A percentile compares a stretch with the other conserved stretches of the same genome.
Conservation (phyloP, 495 filamentous ascomycete genomes). For the Margaritispora aquatica region DNA sequence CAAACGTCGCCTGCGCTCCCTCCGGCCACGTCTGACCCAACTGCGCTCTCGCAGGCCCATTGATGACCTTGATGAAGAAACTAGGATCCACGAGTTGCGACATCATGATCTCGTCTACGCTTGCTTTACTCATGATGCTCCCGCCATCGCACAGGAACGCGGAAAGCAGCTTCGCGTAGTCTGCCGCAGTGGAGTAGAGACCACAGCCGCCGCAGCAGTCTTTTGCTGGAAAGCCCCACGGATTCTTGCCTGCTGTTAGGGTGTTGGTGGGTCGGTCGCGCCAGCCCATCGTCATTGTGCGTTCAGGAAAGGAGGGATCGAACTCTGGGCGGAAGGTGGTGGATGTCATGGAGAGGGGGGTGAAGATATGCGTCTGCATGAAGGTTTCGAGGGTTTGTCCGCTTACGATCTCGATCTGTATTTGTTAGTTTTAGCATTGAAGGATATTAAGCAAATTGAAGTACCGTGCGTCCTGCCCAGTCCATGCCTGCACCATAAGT, state of each 20-base stretch:
- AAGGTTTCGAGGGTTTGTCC: slow-evolving; percentile 47
- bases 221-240: slow-evolving; percentile 1
- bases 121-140: slow-evolving; percentile 33
- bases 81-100: slow-evolving; percentile 25
- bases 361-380: slow-evolving; percentile 48
- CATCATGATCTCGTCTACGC: slow-evolving; percentile 40
- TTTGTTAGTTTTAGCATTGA: background rate
- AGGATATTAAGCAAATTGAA: slow-evolving; percentile 11
- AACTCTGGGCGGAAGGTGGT: slow-evolving; percentile 45
- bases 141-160: slow-evolving; percentile 38
- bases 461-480: slow-evolving; percentile 44
- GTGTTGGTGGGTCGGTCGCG: background rate
- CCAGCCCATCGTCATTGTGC: background rate
- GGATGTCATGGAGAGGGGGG: slow-evolving; percentile 44
- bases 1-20: slow-evolving; percentile 22
- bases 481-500: slow-evolving; percentile 41
- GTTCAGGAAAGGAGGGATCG: slow-evolving; percentile 27
- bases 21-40: slow-evolving; percentile 5
- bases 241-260: background rate
- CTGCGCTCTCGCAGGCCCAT: background rate
- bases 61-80: slow-evolving; percentile 6
- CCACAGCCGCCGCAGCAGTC: slow-evolving; percentile 33
- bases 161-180: slow-evolving; percentile 39
- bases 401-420: slow-evolving; percentile 26
- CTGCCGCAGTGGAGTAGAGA: slow-evolving; percentile 27